Percentiles rank a stretch among this genome's conserved stretches.
Conservation (phyloP, 148 eudicot species). For the Rhododendron vialii region DNA sequence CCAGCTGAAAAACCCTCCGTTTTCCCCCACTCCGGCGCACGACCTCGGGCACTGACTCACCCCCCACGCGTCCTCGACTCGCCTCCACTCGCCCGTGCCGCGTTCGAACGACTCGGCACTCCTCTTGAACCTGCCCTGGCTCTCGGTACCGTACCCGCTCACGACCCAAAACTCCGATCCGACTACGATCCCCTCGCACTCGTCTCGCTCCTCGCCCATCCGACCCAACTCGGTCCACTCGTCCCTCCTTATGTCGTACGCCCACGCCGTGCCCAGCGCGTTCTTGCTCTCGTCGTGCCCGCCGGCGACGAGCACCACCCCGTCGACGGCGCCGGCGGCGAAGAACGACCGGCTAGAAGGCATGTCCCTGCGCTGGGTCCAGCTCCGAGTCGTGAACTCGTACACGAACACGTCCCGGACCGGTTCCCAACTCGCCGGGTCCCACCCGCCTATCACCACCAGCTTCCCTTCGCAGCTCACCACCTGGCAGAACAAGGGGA, state of each 20-base stretch:
- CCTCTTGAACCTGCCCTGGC: conserved; percentile 54
- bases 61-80: conserved; percentile 49
- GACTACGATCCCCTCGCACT: conserved; percentile 54
- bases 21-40: conserved; percentile 31
- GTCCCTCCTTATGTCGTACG: conserved; percentile 31
- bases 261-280: conserved; percentile 50
- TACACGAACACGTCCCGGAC: conserved; percentile 47
- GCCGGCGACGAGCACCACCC: conserved; percentile 51
- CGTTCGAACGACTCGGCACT: conserved; percentile 46
- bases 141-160: conserved; percentile 69
- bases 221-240: conserved; percentile 58
- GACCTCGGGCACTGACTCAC: conserved; percentile 50
- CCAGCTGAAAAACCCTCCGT: conserved; percentile 43
- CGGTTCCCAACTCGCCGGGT: conserved; percentile 55
- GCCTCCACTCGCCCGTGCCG: conserved; percentile 38
- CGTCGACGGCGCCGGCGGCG: conserved; percentile 37
- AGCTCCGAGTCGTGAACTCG: conserved; percentile 49
- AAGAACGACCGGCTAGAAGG: conserved; percentile 55
- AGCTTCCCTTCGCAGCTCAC: conserved; percentile 62
- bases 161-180: conserved; percentile 82
- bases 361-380: conserved; percentile 55
- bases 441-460: conserved; percentile 69
- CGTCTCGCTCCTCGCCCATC: conserved; percentile 71
- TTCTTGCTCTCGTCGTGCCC: conserved; percentile 77
- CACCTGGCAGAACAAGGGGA: conserved; percentile 68